These are phyloP conservation scores for Gossypium raimondii DNA, from an alignment of 345 rosid genomes.

Conservation along the genomic window DNA sequence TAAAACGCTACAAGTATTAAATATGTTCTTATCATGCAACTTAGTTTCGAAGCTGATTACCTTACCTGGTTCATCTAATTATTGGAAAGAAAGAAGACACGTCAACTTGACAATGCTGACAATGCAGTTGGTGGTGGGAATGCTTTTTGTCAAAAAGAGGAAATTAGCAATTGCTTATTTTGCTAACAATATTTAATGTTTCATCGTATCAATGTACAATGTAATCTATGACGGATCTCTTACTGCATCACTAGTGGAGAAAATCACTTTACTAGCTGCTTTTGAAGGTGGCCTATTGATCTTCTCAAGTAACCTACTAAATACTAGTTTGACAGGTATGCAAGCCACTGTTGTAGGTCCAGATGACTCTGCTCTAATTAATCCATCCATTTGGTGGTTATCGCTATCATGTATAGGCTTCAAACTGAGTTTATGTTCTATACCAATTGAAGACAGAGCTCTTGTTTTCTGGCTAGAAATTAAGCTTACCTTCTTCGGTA, in stretches of 20 bases:
- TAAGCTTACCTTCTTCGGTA: slow-evolving; percentile 45
- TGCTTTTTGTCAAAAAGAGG: slow-evolving; percentile 13
- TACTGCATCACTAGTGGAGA: slow-evolving; percentile 34
- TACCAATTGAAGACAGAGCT: slow-evolving; percentile 72
- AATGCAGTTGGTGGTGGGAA: neutral
- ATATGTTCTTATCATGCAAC: neutral
- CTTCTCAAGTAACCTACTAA: slow-evolving; percentile 97
- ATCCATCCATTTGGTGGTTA: slow-evolving; percentile 42
- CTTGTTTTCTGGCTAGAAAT: slow-evolving; percentile 77
- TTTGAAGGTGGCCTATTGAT: slow-evolving; percentile 91
- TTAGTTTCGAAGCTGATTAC: no score
- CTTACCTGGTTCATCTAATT: no score
- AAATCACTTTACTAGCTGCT: slow-evolving; percentile 41
- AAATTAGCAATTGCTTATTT: slow-evolving; percentile 31
- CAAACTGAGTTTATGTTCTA: slow-evolving; percentile 34
- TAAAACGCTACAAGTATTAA: neutral
- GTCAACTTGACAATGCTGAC: neutral
- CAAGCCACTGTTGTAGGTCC: slow-evolving; percentile 91
- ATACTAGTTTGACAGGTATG: slow-evolving; percentile 93
- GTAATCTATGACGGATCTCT: slow-evolving; percentile 34
- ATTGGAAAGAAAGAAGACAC: neutral
- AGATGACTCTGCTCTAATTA: slow-evolving; percentile 58
- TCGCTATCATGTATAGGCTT: slow-evolving; percentile 29
- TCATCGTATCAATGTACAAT: slow-evolving; percentile 25
- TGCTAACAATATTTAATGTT: slow-evolving; percentile 17